These are phyloP conservation scores for Nicotiana paniculata DNA, from an alignment of 257 asterid species.

Conservation along the genomic window DNA sequence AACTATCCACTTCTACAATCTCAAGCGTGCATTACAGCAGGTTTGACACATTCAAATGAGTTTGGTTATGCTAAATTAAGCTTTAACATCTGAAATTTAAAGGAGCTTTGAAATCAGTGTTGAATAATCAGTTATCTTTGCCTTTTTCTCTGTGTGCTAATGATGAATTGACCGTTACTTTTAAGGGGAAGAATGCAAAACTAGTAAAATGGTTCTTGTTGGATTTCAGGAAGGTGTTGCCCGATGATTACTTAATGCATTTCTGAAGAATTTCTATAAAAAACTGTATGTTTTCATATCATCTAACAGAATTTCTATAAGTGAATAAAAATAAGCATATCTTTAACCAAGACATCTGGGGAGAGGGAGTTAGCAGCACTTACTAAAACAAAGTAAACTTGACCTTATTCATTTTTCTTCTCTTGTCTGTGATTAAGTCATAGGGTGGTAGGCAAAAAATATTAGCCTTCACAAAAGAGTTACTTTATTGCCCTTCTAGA, in stretches of 20 bases:
- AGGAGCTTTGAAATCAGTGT: not conserved
- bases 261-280: not conserved
- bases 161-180: constrained; percentile 2
- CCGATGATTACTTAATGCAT: constrained; percentile 1
- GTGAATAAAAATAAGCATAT: too few species aligned
- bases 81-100: not conserved
- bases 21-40: constrained; percentile 83
- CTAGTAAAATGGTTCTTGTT: not conserved
- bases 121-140: not conserved
- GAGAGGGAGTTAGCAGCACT: not conserved
- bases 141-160: not conserved
- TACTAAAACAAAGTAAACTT: not conserved
- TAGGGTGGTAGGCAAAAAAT: not conserved
- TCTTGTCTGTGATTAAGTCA: not conserved
- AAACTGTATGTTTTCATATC: too few species aligned
- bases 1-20: constrained; percentile 92
- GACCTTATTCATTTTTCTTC: not conserved
- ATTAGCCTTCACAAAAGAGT: not conserved
- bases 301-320: too few species aligned
- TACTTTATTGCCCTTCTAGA: not conserved
- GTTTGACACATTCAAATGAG: constrained; percentile 26
- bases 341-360: too few species aligned
- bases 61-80: not conserved
- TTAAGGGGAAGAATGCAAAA: not conserved
- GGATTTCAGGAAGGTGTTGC: not conserved